These are phyloP conservation scores for Tetrastigma voinierianum DNA, from an alignment of 164 flowering plant species.

Conservation along the genomic window DNA sequence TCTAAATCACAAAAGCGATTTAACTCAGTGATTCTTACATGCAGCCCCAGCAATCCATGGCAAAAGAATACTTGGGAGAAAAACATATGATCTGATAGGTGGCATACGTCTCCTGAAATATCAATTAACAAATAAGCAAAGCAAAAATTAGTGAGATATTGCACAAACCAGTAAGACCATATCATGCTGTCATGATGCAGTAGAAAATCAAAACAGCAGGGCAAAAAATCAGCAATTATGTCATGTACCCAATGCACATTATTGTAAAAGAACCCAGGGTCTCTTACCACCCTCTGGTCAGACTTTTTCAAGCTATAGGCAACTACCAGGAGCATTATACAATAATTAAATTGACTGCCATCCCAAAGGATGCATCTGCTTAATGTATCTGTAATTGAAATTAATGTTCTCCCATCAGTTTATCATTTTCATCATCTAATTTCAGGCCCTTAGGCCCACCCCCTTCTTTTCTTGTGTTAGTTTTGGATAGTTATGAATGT, in stretches of 20 bases:
- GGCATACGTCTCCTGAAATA: constrained; percentile 73
- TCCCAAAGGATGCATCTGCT: neutral
- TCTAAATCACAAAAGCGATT: neutral
- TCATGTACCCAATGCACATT: neutral
- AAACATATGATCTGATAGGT: constrained; percentile 58
- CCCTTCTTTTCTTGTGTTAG: no score
- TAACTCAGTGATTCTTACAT: constrained; percentile 42
- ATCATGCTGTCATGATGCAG: no score
- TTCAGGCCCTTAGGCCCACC: no score
- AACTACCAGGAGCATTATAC: neutral
- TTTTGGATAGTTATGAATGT: no score
- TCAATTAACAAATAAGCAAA: constrained; percentile 6
- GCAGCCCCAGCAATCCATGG: constrained; percentile 78
- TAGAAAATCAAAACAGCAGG: no score
- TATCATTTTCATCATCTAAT: neutral
- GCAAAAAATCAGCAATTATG: neutral
- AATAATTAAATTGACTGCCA: neutral
- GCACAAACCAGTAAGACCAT: no score
- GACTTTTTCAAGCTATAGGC: neutral
- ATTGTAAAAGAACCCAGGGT: neutral
- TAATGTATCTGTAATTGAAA: neutral
- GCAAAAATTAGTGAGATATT: neutral
- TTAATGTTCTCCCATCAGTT: neutral
- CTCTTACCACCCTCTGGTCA: neutral
- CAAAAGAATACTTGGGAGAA: constrained; percentile 63